Evolutionary conservation across 495 filamentous ascomycete genomes (phyloP).

Genomic region (Chaetomidium leptoderma): DNA sequence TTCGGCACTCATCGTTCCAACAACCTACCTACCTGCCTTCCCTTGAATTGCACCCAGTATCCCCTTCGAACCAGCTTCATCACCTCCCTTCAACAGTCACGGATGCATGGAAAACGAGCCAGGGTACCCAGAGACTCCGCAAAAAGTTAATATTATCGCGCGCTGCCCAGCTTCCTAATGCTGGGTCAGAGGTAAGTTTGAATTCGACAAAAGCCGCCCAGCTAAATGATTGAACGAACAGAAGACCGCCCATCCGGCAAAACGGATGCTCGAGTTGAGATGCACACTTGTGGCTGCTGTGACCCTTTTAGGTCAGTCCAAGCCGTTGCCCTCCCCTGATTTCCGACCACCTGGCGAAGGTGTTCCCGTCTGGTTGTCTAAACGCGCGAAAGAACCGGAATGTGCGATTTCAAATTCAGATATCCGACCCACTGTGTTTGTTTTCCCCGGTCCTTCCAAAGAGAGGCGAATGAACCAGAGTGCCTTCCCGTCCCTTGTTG

Average conservation of each 20-base stretch:
- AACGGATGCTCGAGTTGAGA: neutral
- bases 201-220: constrained; percentile 14
- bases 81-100: too few relatives aligned
- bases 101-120: too few relatives aligned
- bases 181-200: neutral
- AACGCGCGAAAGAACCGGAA: neutral
- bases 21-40: too few relatives aligned
- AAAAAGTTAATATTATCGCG: neutral
- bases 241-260: neutral
- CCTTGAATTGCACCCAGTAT: too few relatives aligned
- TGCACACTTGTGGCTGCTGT: neutral
- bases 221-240: neutral
- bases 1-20: too few relatives aligned
- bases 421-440: neutral
- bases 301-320: neutral
- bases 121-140: too few relatives aligned
- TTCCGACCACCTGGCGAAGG: constrained; percentile 7
- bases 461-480: neutral
- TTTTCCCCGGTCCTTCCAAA: neutral
- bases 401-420: neutral
- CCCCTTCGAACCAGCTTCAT: too few relatives aligned
- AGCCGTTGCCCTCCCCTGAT: neutral
- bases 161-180: neutral
- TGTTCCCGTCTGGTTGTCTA: constrained; percentile 2
- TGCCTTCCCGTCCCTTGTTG: neutral